A percentile compares a stretch with the other conserved stretches of the same genome.
Conservation (phyloP, 2,329 filamentous ascomycete species). For the Didymella segeticola region DNA sequence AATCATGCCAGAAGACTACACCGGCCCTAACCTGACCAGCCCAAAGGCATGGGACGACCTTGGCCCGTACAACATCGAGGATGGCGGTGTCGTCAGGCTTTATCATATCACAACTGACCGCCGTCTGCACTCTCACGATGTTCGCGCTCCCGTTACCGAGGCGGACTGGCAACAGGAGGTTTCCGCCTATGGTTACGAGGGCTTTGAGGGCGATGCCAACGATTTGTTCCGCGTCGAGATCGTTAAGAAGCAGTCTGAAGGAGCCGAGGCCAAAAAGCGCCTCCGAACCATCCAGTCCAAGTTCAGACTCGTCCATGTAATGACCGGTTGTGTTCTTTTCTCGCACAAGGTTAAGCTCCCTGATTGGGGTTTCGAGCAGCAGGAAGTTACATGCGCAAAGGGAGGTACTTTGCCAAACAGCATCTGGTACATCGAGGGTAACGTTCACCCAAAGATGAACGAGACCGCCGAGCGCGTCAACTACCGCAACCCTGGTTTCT, state of each 20-base stretch:
- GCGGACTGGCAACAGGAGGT: conserved; percentile 89
- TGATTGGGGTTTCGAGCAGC: conserved; percentile 96
- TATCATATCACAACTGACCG: conserved; percentile 86
- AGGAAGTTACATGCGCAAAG: conserved; percentile 97
- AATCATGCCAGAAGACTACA: conserved; percentile 68
- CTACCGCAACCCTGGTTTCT: conserved; percentile 92
- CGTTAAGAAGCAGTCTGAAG: conserved; percentile 84
- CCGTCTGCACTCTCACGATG: conserved; percentile 94
- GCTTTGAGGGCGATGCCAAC: conserved; percentile 95
- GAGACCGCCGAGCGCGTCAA: conserved; percentile 89
- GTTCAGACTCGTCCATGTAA: conserved; percentile 92
- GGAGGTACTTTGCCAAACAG: conserved; percentile 94
- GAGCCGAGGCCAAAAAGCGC: conserved; percentile 78
- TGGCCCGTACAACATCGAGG: conserved; percentile 72
- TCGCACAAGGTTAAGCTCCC: conserved; percentile 99
- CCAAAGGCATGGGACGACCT: conserved; percentile 83
- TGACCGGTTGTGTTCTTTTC: conserved; percentile 96
- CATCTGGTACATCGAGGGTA: conserved; percentile 94
- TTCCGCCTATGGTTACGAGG: conserved; percentile 95
- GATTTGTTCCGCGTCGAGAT: conserved; percentile 96
- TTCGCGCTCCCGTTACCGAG: conserved; percentile 63
- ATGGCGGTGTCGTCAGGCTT: conserved; percentile 81
- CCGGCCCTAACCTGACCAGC: conserved; percentile 79
- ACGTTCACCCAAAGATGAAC: conserved; percentile 78
- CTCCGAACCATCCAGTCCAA: conserved; percentile 95